Conservation (phyloP, 208 protist genomes). For the Trypanosomatidae sp. region DNA sequence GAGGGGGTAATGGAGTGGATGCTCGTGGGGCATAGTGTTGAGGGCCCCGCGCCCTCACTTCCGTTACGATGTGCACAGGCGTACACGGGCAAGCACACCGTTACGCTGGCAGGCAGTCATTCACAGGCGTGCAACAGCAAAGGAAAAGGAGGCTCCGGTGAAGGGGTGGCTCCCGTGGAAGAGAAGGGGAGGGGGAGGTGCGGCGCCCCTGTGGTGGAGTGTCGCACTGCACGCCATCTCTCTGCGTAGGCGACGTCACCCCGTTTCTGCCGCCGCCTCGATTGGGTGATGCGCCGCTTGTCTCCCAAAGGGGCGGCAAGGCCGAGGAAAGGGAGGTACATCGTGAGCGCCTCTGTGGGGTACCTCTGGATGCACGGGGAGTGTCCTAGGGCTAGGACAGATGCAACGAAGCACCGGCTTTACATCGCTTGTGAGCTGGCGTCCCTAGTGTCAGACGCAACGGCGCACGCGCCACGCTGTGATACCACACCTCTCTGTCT, state of each 20-base stretch:
- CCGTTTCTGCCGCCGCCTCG: not conserved
- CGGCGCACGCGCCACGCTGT: not conserved
- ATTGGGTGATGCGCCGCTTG: constrained; percentile 6
- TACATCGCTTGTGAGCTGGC: not conserved
- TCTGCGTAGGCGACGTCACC: not conserved
- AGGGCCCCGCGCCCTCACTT: not conserved
- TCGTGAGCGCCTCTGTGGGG: not conserved
- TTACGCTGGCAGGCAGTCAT: not conserved
- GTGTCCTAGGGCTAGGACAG: not conserved
- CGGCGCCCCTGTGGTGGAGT: not conserved
- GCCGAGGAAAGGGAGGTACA: not conserved
- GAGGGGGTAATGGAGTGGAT: not conserved
- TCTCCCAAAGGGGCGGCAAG: not conserved
- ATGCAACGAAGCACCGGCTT: not conserved
- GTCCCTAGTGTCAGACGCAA: not conserved
- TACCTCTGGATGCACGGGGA: not conserved
- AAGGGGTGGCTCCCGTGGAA: not conserved
- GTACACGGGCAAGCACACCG: not conserved
- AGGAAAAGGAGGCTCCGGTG: not conserved
- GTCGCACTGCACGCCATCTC: not conserved
- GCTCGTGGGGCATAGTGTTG: not conserved
- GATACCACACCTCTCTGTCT: not conserved
- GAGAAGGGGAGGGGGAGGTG: not conserved
- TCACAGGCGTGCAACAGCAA: not conserved
- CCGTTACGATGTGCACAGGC: not conserved